Evolutionary conservation across 73 alveolate species (phyloP), one percentile per base, ranked within the genome.

Genomic region (Durusdinium trenchii): DNA sequence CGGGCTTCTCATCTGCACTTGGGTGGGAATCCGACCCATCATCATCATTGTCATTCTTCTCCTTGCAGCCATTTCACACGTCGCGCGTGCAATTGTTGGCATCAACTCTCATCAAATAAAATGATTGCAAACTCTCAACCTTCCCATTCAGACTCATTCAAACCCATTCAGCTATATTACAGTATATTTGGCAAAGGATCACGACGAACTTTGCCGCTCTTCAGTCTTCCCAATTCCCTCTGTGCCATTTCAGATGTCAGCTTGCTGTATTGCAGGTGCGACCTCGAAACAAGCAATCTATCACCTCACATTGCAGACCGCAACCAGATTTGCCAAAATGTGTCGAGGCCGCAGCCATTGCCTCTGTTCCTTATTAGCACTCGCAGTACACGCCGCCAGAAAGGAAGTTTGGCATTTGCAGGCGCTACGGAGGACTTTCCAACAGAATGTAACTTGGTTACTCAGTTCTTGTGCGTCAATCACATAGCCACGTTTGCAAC

Each of bases 11-110:
- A 51, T 91, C 98, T 4, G 98, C 98, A 26, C 90, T 69, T 16
- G 98, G 98, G 67, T 91, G 45, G 28, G 98, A 91, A 69, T 91
- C 98, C 5, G 98, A 91, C 46, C 98, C 98, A n/a, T 52, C 89
- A 26, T 91, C 98, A 36, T 91, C 98, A 4, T 69, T 87, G 20
- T 47, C 90, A 6, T 78, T 50, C 43, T 67, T 67, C 9, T 50
- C 98, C 98, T 91, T 23, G 64, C 90, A 87, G 71, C 61, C 18
- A 42, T 20, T 46, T 42, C 42, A 45, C 5, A 3, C 14, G 40
- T 35, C 1, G 28, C 61, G 30, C 45, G 67, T 46, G 30, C 64
- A 35, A 30, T 26, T 28, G 43, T 30, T 1, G 10, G 60, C 40
- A 16, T 4, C 20, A 0, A 43, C 61, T 79, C 26, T 30, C 20